A percentile compares a stretch with the other conserved stretches of the same genome.
These are phyloP conservation scores for Aquilaria malaccensis DNA, from an alignment of 345 rosid genomes.

Conservation along the genomic window DNA sequence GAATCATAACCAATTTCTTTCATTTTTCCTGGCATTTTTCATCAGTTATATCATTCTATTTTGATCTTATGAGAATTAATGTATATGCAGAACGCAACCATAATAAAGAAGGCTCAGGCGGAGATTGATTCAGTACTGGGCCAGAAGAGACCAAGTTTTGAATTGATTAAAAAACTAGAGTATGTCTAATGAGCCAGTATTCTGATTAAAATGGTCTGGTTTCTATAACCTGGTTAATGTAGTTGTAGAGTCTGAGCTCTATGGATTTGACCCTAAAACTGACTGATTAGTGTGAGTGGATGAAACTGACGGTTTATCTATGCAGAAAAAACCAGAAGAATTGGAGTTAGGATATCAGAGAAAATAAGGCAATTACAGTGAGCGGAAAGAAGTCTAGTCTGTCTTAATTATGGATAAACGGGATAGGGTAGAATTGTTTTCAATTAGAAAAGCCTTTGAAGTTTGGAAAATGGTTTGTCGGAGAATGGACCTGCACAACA, in stretches of 20 bases:
- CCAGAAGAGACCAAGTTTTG: constrained; percentile 49
- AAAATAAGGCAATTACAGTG: too few species aligned
- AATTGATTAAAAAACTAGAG: constrained; percentile 72
- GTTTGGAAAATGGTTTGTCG: not conserved
- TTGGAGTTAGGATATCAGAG: too few species aligned
- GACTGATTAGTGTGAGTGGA: too few species aligned
- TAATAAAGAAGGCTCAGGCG: constrained; percentile 77
- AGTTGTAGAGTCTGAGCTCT: too few species aligned
- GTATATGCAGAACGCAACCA: constrained; percentile 57
- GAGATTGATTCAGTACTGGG: constrained; percentile 84
- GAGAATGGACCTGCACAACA: too few species aligned
- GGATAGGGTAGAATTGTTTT: too few species aligned
- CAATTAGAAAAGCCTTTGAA: not conserved
- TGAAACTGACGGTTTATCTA: too few species aligned
- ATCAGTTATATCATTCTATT: not conserved
- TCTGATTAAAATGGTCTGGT: not conserved
- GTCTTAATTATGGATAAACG: too few species aligned
- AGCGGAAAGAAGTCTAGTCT: too few species aligned
- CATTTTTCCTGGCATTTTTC: not conserved
- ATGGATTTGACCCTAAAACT: not conserved
- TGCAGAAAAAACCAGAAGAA: too few species aligned
- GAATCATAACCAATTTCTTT: not conserved
- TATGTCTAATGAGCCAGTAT: constrained; percentile 26
- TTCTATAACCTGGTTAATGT: too few species aligned
- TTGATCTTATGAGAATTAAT: constrained; percentile 9